Conservation (phyloP, 225 moss, liverwort and hornwort genomes). For the Thuidium tamariscinum region DNA sequence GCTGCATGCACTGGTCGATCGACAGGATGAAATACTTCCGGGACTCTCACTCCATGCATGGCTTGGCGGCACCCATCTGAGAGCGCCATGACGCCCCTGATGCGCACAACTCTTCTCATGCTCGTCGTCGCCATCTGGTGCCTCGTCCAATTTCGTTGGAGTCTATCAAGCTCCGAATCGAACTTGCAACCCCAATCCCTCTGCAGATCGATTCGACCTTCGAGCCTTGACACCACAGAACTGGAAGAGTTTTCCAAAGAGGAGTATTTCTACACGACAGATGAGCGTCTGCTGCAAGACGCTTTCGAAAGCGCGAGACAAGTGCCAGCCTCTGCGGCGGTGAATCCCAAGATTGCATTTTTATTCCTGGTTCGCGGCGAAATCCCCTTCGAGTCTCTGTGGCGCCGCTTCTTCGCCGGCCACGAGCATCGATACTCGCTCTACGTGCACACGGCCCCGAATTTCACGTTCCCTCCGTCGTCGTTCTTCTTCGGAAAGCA, state of each 20-base stretch:
- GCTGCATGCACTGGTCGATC: neutral
- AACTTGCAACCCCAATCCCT: neutral
- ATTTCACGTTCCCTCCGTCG: neutral
- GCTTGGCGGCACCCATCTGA: neutral
- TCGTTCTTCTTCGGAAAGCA: conserved; percentile 13
- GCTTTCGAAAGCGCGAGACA: neutral
- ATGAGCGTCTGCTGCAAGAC: conserved; percentile 1
- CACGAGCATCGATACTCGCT: conserved; percentile 11
- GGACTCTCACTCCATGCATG: neutral
- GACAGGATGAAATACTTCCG: neutral
- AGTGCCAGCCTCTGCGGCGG: neutral
- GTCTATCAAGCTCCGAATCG: neutral
- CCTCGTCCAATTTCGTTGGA: neutral
- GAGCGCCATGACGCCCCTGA: neutral
- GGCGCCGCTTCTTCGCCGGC: conserved; percentile 12
- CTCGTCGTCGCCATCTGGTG: neutral
- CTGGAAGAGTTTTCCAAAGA: neutral
- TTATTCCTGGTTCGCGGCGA: conserved; percentile 18
- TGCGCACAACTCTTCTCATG: neutral
- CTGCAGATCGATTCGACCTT: neutral
- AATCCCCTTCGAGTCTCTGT: conserved; percentile 13
- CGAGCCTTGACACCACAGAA: neutral
- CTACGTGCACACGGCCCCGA: conserved; percentile 23
- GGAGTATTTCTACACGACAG: conserved; percentile 3
- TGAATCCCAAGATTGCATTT: conserved; percentile 16